Evolutionary conservation across 139 green algal genomes (phyloP), one percentile per base, ranked within the genome.

Genomic region (Chlorella sorokiniana): DNA sequence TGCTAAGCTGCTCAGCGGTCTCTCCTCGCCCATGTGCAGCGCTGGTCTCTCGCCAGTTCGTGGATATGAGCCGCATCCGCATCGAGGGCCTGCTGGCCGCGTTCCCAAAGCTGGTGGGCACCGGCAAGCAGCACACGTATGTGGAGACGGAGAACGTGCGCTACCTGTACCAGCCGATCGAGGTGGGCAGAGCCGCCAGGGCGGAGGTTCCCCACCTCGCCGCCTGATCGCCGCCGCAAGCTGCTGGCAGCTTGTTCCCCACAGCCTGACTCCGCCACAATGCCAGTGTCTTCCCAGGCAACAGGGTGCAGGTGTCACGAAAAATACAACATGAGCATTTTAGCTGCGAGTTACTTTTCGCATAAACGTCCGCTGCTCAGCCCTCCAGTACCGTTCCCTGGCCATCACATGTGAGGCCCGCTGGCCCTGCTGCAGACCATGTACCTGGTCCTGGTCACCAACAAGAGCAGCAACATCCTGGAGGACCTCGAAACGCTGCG

Each of bases 91-190:
- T 99, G 45, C 89, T 99, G 27, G 95, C 97, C 48, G 97, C 97
- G 0, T 99, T 99, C 78, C 97, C 97, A 37, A 99, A 99, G 88
- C 93, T 99, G 48, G 91, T 99, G 52, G 94, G 95, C 23, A 88
- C 87, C 16, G 96, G 94, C 22, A 98, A 98, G 89, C 97, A 99
- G 91, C 97, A 99, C 88, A 99, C 97, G 1, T 99, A 96, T 74
- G 93, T 99, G 45, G 97, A 99, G 89, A 99, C 97, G 35, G 97
- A 99, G 79, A 99, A 98, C 70, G 96, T 99, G 44, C 93, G 97
- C 59, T 99, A 99, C 85, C 90, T 99, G 52, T 99, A 99, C 84
- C 97, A 99, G 85, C 96, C 97, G 5, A 92, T 99, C 84, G 97
- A 99, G 89, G 93, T 98, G 54, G 40, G 86, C 6, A 23, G 5